These are phyloP conservation scores for Paramecium sexaurelia DNA, from an alignment of 73 alveolate genomes.

Conservation along the genomic window DNA sequence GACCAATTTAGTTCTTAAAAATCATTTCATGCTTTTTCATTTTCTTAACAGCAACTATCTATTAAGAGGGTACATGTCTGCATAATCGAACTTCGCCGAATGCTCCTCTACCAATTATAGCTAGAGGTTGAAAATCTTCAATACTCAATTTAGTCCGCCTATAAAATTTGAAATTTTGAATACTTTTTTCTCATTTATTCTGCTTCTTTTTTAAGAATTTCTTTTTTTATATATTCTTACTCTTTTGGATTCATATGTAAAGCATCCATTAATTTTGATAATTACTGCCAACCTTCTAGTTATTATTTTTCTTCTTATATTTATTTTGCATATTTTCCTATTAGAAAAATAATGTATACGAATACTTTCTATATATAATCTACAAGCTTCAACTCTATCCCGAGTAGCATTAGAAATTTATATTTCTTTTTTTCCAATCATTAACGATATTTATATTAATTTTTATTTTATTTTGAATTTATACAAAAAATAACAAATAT, in stretches of 20 bases:
- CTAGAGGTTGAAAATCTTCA: conserved; percentile 72
- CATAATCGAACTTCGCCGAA: conserved; percentile 77
- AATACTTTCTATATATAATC: conserved; percentile 55
- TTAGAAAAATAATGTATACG: neutral
- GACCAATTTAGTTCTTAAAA: conserved; percentile 79
- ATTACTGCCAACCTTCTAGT: conserved; percentile 67
- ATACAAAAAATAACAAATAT: neutral
- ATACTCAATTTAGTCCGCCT: conserved; percentile 60
- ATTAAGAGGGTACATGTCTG: conserved; percentile 70
- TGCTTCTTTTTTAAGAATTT: conserved; percentile 74
- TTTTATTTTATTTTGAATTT: conserved; percentile 6
- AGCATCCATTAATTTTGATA: conserved; percentile 58
- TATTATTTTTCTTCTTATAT: conserved; percentile 52
- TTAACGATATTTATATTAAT: conserved; percentile 34
- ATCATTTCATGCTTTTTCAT: conserved; percentile 81
- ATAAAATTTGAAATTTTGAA: conserved; percentile 17
- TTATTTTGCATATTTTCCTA: conserved; percentile 51
- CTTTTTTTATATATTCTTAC: conserved; percentile 71
- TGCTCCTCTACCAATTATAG: conserved; percentile 33
- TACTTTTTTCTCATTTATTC: conserved; percentile 73
- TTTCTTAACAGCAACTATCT: conserved; percentile 80
- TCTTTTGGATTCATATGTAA: conserved; percentile 68
- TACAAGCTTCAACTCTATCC: conserved; percentile 67
- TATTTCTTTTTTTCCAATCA: conserved; percentile 32
- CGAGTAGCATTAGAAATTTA: neutral